Conservation (phyloP, 2,329 filamentous ascomycete species). For the Monosporascus sp. region DNA sequence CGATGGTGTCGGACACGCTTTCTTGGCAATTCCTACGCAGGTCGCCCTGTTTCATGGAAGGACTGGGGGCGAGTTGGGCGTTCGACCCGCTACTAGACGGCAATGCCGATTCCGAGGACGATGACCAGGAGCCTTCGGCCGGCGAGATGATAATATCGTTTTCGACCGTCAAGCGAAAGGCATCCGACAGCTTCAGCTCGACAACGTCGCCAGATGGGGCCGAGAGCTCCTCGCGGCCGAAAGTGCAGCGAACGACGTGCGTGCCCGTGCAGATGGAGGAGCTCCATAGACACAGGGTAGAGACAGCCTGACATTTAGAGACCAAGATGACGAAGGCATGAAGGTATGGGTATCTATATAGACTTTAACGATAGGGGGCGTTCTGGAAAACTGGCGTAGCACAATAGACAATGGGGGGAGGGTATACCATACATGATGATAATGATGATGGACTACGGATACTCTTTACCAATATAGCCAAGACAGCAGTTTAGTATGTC, state of each 20-base stretch:
- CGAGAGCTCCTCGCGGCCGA: conserved; percentile 22
- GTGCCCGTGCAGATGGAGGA: conserved; percentile 33
- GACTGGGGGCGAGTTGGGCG: conserved; percentile 51
- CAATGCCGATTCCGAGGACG: conserved; percentile 30
- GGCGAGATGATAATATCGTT: conserved; percentile 39
- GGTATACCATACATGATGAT: not conserved
- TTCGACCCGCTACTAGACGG: conserved; percentile 47
- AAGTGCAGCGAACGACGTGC: conserved; percentile 34
- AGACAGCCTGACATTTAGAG: conserved; percentile 27
- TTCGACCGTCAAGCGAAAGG: conserved; percentile 43
- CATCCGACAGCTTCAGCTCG: conserved; percentile 44
- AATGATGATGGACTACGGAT: not conserved
- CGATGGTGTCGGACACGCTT: conserved; percentile 48
- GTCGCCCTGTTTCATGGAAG: conserved; percentile 43
- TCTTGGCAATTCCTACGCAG: conserved; percentile 50
- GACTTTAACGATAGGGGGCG: not conserved
- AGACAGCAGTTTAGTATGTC: too few relatives aligned
- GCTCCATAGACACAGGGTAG: conserved; percentile 31
- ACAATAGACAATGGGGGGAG: not conserved
- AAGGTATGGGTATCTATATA: not conserved
- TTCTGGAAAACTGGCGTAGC: not conserved
- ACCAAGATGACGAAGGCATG: not conserved
- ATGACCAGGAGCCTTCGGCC: conserved; percentile 36
- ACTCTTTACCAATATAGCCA: too few relatives aligned
- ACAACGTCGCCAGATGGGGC: conserved; percentile 17